phyloP scores from a whole-genome alignment of 2,329 filamentous ascomycete species.

The Trichoderma sp. region DNA sequence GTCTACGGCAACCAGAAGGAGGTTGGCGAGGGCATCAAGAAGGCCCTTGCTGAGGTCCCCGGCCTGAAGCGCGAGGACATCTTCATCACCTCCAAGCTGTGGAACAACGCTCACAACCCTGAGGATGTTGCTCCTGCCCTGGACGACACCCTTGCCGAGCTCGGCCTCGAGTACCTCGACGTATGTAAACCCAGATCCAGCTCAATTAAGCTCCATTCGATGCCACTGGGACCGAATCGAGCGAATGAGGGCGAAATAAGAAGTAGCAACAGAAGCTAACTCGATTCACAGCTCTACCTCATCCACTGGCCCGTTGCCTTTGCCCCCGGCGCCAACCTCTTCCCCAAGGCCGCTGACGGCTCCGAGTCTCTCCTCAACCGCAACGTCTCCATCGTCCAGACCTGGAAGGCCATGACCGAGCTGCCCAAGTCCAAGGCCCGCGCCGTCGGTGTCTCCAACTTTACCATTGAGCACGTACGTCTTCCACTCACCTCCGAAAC shows the following conservation, averaged over 20 bases:
- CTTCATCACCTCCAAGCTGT: constrained; percentile 59
- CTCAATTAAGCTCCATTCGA: background rate
- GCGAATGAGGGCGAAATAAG: background rate
- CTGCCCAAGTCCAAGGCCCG: constrained; percentile 59
- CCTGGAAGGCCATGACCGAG: constrained; percentile 52
- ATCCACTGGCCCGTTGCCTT: constrained; percentile 62
- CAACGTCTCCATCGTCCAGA: constrained; percentile 40
- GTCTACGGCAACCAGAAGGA: constrained; percentile 64
- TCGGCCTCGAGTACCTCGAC: constrained; percentile 58
- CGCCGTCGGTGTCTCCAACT: constrained; percentile 73
- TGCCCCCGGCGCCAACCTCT: constrained; percentile 39
- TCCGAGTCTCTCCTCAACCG: constrained; percentile 45
- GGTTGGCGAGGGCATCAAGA: constrained; percentile 54
- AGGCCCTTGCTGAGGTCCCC: constrained; percentile 44
- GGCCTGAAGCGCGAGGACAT: constrained; percentile 48
- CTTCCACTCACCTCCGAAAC: background rate
- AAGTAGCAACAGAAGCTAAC: background rate
- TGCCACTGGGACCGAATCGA: background rate
- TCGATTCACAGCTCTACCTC: constrained; percentile 47
- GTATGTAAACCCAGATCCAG: constrained; percentile 28
- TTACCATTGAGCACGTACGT: constrained; percentile 54
- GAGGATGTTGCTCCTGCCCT: constrained; percentile 56
- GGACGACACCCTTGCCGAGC: constrained; percentile 53
- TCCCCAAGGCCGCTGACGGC: constrained; percentile 41
- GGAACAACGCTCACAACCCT: constrained; percentile 59